phyloP scores from a whole-genome alignment of 208 protist species.

The Acanthamoeba lugdunensis region DNA sequence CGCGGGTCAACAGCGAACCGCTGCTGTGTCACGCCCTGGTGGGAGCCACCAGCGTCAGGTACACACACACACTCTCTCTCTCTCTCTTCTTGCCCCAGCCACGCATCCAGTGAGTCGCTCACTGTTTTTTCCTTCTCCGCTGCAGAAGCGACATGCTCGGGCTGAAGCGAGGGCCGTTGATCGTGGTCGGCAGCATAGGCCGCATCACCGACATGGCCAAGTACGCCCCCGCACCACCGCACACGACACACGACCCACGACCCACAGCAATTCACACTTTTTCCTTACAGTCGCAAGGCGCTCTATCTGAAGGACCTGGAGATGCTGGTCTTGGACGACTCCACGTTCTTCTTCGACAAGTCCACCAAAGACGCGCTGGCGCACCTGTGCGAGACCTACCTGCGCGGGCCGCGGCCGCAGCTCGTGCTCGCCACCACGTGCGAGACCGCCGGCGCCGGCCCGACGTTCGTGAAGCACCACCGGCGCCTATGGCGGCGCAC shows the following conservation, averaged over 20 bases:
- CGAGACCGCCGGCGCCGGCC: conserved; percentile 72
- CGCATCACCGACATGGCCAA: conserved; percentile 97
- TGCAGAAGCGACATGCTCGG: conserved; percentile 84
- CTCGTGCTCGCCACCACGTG: not conserved
- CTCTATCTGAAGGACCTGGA: conserved; percentile 85
- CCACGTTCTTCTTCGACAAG: not conserved
- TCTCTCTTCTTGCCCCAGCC: too few species aligned
- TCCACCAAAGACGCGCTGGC: not conserved
- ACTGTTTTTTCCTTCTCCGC: not conserved
- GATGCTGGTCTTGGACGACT: not conserved
- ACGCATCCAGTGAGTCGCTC: too few species aligned
- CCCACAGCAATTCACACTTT: not conserved
- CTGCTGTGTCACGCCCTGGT: not conserved
- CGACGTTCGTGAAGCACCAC: not conserved
- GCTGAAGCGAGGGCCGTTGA: conserved; percentile 86
- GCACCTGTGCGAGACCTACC: not conserved
- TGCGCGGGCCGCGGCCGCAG: not conserved
- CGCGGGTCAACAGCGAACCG: not conserved
- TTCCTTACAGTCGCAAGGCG: conserved; percentile 81
- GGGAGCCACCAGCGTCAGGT: not conserved
- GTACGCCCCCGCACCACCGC: conserved; percentile 88
- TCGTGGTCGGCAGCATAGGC: conserved; percentile 97
- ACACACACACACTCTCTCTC: not conserved
- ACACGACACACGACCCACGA: conserved; percentile 40
- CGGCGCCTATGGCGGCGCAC: not conserved